A percentile compares a stretch with the other conserved stretches of the same genome.
Conservation (phyloP, 192 early-diverging fungal genomes). For the Obelidium mucronatum region DNA sequence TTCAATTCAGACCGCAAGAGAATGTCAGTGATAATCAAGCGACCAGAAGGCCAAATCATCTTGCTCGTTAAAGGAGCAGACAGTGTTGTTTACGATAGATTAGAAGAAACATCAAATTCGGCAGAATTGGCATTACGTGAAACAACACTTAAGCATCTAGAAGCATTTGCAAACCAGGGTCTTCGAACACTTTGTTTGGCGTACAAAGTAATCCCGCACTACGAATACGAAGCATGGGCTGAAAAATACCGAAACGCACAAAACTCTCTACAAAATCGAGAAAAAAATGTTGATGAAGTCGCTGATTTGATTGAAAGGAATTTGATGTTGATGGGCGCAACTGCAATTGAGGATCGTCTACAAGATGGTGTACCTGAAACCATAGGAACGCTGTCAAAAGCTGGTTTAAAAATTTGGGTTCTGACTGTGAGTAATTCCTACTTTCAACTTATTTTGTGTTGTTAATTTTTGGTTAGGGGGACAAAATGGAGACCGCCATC, state of each 20-base stretch:
- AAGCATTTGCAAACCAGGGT: conserved; percentile 66
- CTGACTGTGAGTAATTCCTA: conserved; percentile 62
- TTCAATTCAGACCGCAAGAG: conserved; percentile 97
- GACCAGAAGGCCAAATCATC: conserved; percentile 81
- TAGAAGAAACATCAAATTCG: conserved; percentile 37
- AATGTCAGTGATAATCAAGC: conserved; percentile 86
- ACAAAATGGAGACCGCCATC: conserved; percentile 98
- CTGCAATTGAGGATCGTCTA: conserved; percentile 96
- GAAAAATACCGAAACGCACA: conserved; percentile 76
- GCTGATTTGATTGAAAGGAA: conserved; percentile 83
- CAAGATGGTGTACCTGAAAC: conserved; percentile 95
- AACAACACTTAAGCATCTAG: conserved; percentile 49
- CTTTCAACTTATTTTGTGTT: not conserved
- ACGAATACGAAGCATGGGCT: conserved; percentile 82
- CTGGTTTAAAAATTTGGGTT: conserved; percentile 97
- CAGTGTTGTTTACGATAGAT: conserved; percentile 90
- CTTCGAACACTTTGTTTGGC: conserved; percentile 90
- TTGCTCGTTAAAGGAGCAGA: conserved; percentile 96
- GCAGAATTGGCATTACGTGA: conserved; percentile 54
- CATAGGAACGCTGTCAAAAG: conserved; percentile 80
- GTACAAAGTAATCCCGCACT: conserved; percentile 73
- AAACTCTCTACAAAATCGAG: conserved; percentile 74
- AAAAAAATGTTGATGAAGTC: conserved; percentile 71
- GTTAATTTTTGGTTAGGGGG: conserved; percentile 62
- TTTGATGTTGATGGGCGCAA: conserved; percentile 86